Percentiles rank a stretch among this genome's conserved stretches.
Conservation (phyloP, 2,329 filamentous ascomycete genomes). For the Claviceps fusiformis region DNA sequence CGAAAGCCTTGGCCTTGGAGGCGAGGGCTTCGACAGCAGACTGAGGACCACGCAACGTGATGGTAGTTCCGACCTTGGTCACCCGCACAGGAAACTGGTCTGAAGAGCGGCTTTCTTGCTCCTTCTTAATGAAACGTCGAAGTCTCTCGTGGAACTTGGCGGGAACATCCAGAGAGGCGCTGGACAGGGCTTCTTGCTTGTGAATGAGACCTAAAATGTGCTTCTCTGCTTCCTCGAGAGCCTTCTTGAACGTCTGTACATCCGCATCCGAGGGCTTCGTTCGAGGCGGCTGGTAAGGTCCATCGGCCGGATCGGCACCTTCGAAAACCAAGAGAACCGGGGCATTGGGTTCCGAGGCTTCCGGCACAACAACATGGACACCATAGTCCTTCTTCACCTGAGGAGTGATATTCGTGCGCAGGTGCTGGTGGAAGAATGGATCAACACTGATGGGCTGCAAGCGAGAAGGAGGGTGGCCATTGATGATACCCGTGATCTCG, state of each 20-base stretch:
- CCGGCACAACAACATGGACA: constrained; percentile 61
- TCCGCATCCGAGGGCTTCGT: constrained; percentile 37
- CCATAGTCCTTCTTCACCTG: constrained; percentile 55
- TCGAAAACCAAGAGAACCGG: constrained; percentile 65
- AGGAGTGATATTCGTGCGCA: constrained; percentile 50
- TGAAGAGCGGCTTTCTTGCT: constrained; percentile 42
- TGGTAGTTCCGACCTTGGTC: constrained; percentile 41
- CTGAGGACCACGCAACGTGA: constrained; percentile 65
- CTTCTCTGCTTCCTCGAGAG: constrained; percentile 40
- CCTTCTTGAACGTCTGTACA: constrained; percentile 37
- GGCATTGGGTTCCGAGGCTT: constrained; percentile 41
- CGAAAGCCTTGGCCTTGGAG: constrained; percentile 61
- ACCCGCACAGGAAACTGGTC: constrained; percentile 49
- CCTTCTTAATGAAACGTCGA: constrained; percentile 48
- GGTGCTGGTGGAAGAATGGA: constrained; percentile 64
- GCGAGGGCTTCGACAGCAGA: constrained; percentile 59
- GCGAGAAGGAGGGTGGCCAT: constrained; percentile 59
- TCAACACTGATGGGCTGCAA: constrained; percentile 56
- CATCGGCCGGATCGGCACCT: constrained; percentile 36
- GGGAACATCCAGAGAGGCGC: constrained; percentile 42
- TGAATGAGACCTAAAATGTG: constrained; percentile 44
- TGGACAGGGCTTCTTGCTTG: constrained; percentile 42
- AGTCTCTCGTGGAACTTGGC: constrained; percentile 51
- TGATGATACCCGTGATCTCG: constrained; percentile 62
- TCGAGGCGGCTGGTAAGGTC: constrained; percentile 40